Conservation (phyloP, 2,329 filamentous ascomycete species). For the Emmonsiellopsis sp. region DNA sequence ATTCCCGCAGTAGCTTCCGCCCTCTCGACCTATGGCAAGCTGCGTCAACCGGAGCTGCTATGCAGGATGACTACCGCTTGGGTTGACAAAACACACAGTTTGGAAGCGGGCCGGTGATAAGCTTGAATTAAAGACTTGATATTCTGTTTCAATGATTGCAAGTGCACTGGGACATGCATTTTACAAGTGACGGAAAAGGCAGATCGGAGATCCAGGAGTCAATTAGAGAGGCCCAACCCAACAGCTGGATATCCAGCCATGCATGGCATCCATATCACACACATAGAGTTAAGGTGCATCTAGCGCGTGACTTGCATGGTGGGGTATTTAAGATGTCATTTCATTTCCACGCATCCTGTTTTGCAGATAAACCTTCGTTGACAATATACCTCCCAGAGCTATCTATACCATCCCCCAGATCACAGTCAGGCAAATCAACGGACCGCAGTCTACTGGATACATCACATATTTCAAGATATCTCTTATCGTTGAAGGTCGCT, state of each 20-base stretch:
- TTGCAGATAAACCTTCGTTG: neutral
- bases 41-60: neutral
- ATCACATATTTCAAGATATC: too few species aligned
- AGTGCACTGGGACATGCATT: too few species aligned
- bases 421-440: too few species aligned
- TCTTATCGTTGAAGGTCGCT: neutral
- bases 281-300: neutral
- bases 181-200: too few species aligned
- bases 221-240: neutral
- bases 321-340: neutral
- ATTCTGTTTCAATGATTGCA: neutral
- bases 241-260: neutral
- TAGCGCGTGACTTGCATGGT: constrained; percentile 3
- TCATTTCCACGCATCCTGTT: constrained; percentile 7
- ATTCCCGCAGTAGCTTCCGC: neutral
- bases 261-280: neutral
- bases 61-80: neutral
- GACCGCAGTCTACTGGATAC: too few species aligned
- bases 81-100: neutral
- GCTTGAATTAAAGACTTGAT: neutral
- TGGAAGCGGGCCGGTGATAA: neutral
- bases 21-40: neutral
- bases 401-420: neutral
- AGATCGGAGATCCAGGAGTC: too few species aligned
- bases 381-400: neutral